These are phyloP conservation scores for Euryodendron excelsum DNA, from an alignment of 148 eudicot species.

Conservation along the genomic window DNA sequence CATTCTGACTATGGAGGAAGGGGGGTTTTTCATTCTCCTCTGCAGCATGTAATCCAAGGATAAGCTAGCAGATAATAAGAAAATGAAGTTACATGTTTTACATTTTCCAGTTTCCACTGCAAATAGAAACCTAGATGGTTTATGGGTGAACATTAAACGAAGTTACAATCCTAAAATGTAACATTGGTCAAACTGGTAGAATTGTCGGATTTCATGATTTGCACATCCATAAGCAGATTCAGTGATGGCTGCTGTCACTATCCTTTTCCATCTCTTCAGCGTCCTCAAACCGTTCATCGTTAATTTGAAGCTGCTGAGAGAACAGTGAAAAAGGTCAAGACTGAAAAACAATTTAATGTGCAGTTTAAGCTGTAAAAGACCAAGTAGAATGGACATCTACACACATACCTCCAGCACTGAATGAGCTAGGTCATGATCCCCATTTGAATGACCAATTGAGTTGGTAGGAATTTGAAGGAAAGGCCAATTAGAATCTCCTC, in stretches of 20 bases:
- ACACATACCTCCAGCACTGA: conserved; percentile 69
- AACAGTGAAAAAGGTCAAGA: background rate
- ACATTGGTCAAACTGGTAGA: background rate
- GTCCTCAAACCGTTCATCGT: conserved; percentile 90
- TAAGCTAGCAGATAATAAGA: no score
- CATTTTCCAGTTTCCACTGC: no score
- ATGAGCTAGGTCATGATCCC: conserved; percentile 62
- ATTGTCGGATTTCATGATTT: background rate
- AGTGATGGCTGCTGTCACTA: conserved; percentile 29
- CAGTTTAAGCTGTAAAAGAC: background rate
- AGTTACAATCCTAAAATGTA: background rate
- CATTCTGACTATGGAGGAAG: no score
- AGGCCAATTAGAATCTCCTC: conserved; percentile 49
- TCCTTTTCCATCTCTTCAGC: conserved; percentile 79
- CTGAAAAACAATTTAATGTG: background rate
- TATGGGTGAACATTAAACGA: no score
- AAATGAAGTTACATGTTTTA: no score
- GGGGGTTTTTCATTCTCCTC: no score
- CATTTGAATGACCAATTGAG: conserved; percentile 71
- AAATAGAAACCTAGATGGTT: no score
- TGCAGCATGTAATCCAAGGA: no score
- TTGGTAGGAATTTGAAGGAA: conserved; percentile 24
- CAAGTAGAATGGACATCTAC: background rate
- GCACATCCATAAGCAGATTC: conserved; percentile 8
- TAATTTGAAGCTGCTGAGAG: conserved; percentile 65